A percentile compares a stretch with the other conserved stretches of the same genome.
Conservation (phyloP, 768 basidiomycete species). For the Mycena galopus region DNA sequence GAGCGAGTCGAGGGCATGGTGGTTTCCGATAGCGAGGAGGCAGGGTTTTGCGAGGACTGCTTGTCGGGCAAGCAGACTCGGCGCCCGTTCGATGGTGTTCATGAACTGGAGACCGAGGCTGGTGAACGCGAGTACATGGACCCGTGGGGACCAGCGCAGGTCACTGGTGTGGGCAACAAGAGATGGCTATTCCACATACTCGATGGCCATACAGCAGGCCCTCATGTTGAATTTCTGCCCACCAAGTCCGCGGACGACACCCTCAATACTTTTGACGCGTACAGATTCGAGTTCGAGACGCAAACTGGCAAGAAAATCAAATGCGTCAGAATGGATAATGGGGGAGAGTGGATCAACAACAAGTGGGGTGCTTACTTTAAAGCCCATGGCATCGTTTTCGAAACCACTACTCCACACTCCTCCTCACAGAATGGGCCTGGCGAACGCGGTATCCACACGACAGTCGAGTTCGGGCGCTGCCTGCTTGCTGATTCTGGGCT, state of each 20-base stretch:
- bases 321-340: not conserved
- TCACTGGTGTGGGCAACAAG: not conserved
- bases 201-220: not conserved
- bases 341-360: no score
- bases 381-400: not conserved
- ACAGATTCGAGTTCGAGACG: not conserved
- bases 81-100: no score
- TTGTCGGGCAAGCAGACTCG: not conserved
- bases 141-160: not conserved
- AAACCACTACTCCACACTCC: not conserved
- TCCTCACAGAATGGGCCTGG: not conserved
- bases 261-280: not conserved
- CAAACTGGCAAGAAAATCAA: not conserved
- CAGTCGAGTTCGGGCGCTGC: not conserved
- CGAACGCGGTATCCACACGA: not conserved
- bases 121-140: not conserved
- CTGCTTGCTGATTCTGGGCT: not conserved
- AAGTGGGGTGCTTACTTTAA: not conserved
- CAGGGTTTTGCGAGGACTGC: not conserved
- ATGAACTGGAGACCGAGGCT: not conserved
- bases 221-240: no score
- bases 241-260: not conserved
- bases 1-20: no score
- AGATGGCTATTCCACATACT: not conserved
- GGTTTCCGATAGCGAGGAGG: no score